Evolutionary conservation across 768 basidiomycete genomes (phyloP).

Genomic region (Exidia glandulosa): DNA sequence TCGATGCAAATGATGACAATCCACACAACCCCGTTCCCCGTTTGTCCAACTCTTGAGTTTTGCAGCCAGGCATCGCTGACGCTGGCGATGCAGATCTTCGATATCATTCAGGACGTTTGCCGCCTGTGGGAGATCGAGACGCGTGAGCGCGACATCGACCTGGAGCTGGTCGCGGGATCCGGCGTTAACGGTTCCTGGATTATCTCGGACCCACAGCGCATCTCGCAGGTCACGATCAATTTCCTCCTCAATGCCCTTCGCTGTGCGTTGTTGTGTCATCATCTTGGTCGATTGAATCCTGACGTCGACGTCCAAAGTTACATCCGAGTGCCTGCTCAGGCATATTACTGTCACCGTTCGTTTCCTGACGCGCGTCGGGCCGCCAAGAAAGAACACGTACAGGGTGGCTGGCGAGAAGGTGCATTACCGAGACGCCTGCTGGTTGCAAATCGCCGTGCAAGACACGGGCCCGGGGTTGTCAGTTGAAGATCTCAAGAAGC

Average conservation of each 20-base stretch:
- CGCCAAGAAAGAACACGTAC: not conserved
- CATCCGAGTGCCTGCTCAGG: not conserved
- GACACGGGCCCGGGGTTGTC: not conserved
- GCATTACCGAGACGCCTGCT: not conserved
- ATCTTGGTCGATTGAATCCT: not conserved
- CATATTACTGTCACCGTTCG: not conserved
- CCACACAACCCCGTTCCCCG: not conserved
- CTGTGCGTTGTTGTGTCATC: not conserved
- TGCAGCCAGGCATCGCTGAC: not conserved
- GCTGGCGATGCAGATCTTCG: not conserved
- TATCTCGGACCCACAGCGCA: not conserved
- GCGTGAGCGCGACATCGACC: not conserved
- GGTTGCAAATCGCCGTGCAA: not conserved
- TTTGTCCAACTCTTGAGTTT: not conserved
- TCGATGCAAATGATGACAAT: not conserved
- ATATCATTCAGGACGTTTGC: not conserved
- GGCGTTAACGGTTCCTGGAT: not conserved
- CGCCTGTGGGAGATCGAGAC: not conserved
- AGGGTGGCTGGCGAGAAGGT: not conserved
- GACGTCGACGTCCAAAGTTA: not conserved
- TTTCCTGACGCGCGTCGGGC: not conserved
- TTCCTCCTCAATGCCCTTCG: not conserved
- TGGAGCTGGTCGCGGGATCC: not conserved
- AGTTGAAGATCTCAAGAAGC: not conserved
- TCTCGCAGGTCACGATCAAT: not conserved